These are phyloP conservation scores for Rhizopus sp. DNA, from an alignment of 371 early-diverging fungal genomes.

Conservation along the genomic window DNA sequence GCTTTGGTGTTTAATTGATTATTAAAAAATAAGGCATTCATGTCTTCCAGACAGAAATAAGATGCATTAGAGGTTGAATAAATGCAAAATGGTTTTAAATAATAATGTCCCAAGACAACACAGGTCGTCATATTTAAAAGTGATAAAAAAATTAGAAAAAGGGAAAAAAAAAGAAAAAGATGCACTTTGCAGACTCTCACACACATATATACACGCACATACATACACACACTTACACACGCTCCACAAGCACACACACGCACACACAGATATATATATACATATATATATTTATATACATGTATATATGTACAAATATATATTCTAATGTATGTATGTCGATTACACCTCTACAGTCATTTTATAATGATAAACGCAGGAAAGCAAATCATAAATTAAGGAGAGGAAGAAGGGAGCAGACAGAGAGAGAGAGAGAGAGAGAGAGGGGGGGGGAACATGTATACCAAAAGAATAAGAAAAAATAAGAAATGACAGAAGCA, in stretches of 20 bases:
- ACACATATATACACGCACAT: slow-evolving; percentile 5
- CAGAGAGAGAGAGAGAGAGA: slow-evolving; percentile 8
- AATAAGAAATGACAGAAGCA: slow-evolving; percentile 1
- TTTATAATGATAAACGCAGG: too few species aligned
- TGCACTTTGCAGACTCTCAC: neutral
- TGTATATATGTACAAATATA: too few species aligned
- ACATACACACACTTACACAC: slow-evolving; percentile 5
- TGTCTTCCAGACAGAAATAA: slow-evolving; percentile 28
- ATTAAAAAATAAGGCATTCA: slow-evolving; percentile 18
- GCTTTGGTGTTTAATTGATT: slow-evolving; percentile 11
- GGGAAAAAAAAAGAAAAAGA: slow-evolving; percentile 5
- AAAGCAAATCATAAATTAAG: neutral
- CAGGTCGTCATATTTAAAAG: slow-evolving; percentile 11
- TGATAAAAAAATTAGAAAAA: slow-evolving; percentile 7
- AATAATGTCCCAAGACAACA: slow-evolving; percentile 23
- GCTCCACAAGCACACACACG: neutral
- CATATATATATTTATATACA: too few species aligned
- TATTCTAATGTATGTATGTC: too few species aligned
- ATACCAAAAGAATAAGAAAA: slow-evolving; percentile 4
- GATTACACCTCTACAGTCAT: too few species aligned
- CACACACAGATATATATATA: too few species aligned
- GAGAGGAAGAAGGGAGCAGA: slow-evolving; percentile 14
- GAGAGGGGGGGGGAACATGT: neutral
- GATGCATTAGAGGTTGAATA: slow-evolving; percentile 7
- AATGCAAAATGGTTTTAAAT: slow-evolving; percentile 13